Evolutionary conservation across 1,284 basidiomycete species (phyloP).

Genomic region (Cryptococcus sp.): DNA sequence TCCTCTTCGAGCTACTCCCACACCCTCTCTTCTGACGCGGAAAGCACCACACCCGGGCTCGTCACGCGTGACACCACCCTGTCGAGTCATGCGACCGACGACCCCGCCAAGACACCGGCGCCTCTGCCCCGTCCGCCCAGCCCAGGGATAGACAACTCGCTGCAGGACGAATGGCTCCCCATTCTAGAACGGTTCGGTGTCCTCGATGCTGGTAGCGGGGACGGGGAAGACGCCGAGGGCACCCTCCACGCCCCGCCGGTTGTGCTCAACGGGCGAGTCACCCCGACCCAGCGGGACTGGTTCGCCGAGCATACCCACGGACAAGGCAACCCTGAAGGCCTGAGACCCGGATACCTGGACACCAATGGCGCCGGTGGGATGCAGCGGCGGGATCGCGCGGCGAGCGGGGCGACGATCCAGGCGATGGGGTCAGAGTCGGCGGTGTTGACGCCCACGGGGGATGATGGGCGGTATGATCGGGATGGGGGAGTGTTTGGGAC

Average conservation of each 20-base stretch:
- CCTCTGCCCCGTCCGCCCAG: conserved; percentile 3
- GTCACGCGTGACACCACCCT: conserved; percentile 8
- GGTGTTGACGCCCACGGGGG: conserved; percentile 8
- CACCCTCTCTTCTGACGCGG: no score
- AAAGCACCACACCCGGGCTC: background rate
- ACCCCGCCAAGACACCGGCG: background rate
- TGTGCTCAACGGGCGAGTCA: conserved; percentile 7
- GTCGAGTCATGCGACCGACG: conserved; percentile 2
- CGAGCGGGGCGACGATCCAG: conserved; percentile 12
- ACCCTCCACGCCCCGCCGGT: background rate
- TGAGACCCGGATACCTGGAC: background rate
- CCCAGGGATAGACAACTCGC: background rate
- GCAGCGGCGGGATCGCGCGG: conserved; percentile 8
- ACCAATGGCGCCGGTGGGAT: background rate
- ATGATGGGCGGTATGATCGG: conserved; percentile 1
- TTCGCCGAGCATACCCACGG: conserved; percentile 1
- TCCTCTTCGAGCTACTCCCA: no score
- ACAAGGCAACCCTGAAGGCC: no score
- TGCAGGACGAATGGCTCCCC: conserved; percentile 15
- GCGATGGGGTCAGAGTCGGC: conserved; percentile 1
- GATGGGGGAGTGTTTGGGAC: conserved; percentile 9
- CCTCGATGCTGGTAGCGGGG: background rate
- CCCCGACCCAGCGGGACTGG: conserved; percentile 18
- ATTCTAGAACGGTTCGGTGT: conserved; percentile 15
- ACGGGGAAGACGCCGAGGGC: background rate